These are phyloP conservation scores for Candida caryicola DNA, from an alignment of 805 yeast species.

Conservation along the genomic window DNA sequence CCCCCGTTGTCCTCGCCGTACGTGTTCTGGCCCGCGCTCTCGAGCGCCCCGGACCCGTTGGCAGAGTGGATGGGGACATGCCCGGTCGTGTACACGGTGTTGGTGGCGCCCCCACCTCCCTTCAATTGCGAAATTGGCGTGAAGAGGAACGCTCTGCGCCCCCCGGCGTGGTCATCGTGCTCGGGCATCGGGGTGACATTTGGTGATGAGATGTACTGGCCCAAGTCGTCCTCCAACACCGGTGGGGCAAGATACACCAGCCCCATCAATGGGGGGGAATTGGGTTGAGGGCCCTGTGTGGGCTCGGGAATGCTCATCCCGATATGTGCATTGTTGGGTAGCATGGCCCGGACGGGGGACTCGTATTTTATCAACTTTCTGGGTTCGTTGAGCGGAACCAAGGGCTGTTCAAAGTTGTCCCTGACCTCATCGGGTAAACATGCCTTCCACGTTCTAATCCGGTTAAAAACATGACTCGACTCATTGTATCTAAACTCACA, in stretches of 20 bases:
- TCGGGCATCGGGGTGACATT: constrained; percentile 39
- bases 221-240: constrained; percentile 77
- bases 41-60: constrained; percentile 1
- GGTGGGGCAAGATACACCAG: constrained; percentile 80
- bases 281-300: constrained; percentile 68
- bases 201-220: constrained; percentile 54
- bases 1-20: constrained; percentile 1
- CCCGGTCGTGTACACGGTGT: constrained; percentile 13
- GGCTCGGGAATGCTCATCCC: constrained; percentile 82
- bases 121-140: constrained; percentile 45
- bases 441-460: constrained; percentile 97
- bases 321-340: constrained; percentile 71
- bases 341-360: constrained; percentile 77
- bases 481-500: constrained; percentile 96
- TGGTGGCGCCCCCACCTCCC: constrained; percentile 28
- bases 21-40: neutral
- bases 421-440: constrained; percentile 96
- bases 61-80: constrained; percentile 17
- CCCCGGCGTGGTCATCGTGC: constrained; percentile 33
- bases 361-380: constrained; percentile 71
- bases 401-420: constrained; percentile 72
- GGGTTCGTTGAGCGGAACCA: constrained; percentile 64
- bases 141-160: constrained; percentile 41
- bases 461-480: constrained; percentile 82
- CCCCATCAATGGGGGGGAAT: constrained; percentile 92